These are phyloP conservation scores for Omphalotus guepiniiformis DNA, from an alignment of 768 basidiomycete species.

Conservation along the genomic window DNA sequence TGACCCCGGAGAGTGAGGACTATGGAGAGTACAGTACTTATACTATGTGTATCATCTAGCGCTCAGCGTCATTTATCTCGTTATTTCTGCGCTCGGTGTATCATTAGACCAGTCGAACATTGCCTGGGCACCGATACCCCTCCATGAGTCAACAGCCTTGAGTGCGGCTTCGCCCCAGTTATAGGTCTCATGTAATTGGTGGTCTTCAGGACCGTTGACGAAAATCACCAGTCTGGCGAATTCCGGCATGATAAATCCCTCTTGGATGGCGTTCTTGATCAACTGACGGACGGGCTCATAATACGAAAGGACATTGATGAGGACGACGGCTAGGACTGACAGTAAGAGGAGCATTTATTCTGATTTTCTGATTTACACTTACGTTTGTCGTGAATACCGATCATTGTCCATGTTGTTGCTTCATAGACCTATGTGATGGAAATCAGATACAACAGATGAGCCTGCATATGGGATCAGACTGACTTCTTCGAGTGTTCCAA, in stretches of 20 bases:
- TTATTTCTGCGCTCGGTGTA: too few species aligned
- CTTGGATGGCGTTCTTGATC: conserved; percentile 44
- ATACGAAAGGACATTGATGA: conserved; percentile 65
- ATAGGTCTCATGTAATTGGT: conserved; percentile 34
- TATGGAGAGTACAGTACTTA: too few species aligned
- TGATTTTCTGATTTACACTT: conserved; percentile 17
- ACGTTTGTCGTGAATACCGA: conserved; percentile 87
- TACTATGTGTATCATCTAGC: too few species aligned
- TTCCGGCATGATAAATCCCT: conserved; percentile 51
- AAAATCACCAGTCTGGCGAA: conserved; percentile 66
- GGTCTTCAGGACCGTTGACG: conserved; percentile 70
- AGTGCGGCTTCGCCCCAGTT: conserved; percentile 54
- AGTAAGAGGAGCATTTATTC: neutral
- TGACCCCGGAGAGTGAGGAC: too few species aligned
- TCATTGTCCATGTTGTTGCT: conserved; percentile 91
- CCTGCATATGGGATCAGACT: conserved; percentile 6
- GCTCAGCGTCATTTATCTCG: too few species aligned
- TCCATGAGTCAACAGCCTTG: conserved; percentile 42
- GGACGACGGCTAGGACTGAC: conserved; percentile 84
- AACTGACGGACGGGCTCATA: conserved; percentile 55
- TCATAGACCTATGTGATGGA: conserved; percentile 59
- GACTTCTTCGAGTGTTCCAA: conserved; percentile 93
- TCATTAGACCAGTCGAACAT: conserved; percentile 2
- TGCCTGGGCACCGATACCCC: neutral
- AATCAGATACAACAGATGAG: neutral